These are phyloP conservation scores for Lodderomyces margitis DNA, from an alignment of 1,139 yeast species.

Conservation along the genomic window DNA sequence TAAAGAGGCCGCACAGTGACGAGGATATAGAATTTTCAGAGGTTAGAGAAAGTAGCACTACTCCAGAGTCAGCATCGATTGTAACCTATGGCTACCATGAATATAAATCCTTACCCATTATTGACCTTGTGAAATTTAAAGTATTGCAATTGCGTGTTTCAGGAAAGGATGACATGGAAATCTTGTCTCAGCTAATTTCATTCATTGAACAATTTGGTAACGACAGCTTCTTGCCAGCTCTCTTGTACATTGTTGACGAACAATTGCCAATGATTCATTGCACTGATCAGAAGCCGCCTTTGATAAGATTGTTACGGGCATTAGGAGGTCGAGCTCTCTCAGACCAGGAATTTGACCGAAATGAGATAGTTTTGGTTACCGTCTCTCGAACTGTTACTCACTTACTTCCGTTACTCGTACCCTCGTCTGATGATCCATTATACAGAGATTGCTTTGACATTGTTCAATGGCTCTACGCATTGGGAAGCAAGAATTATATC, in stretches of 20 bases:
- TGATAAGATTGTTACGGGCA: conserved; percentile 21
- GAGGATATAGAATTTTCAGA: conserved; percentile 13
- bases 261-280: neutral
- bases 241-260: conserved; percentile 9
- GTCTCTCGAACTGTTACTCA: conserved; percentile 25
- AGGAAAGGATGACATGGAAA: conserved; percentile 7
- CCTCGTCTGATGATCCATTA: conserved; percentile 17
- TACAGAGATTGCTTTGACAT: conserved; percentile 36
- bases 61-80: conserved; percentile 6
- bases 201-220: conserved; percentile 9
- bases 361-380: conserved; percentile 29
- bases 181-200: conserved; percentile 3
- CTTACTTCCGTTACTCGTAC: conserved; percentile 15
- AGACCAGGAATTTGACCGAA: conserved; percentile 29
- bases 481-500: conserved; percentile 29
- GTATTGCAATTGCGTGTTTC: neutral
- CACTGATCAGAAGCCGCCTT: conserved; percentile 4
- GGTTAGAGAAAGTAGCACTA: conserved; percentile 12
- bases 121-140: conserved; percentile 5
- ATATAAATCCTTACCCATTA: neutral
- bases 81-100: neutral
- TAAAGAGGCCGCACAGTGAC: conserved; percentile 6
- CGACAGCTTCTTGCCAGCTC: conserved; percentile 9
- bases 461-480: conserved; percentile 29
- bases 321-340: conserved; percentile 33